Base-by-base conservation (phyloP, 2,329 filamentous ascomycete species). In the Diaporthe vaccinii region DNA sequence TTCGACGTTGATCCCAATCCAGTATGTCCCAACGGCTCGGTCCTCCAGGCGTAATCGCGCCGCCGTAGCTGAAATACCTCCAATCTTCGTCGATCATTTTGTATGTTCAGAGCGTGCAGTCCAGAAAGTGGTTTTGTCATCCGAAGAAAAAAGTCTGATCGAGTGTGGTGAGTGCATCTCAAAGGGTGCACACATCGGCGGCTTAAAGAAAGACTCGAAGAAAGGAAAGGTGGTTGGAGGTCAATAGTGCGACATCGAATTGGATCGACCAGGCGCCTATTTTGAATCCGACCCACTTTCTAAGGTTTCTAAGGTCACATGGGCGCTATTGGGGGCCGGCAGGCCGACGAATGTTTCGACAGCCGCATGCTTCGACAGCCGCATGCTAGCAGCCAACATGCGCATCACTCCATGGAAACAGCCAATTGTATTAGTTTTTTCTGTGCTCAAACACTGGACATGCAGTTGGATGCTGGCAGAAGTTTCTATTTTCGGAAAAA, bases 1-100 rank as follows among this genome's bases (percentile, higher is more conserved):
- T 65, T 14, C 61, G 61, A 14, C 61, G 25, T 49, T 65, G 61
- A 34, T 65, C 41, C 39, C 39, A 65, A 20, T 65, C 61, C 4
- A 65, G 8, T 1, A 65, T 2, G 25, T 65, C 41, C 61, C 61
- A 65, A 17, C 61, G 41, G 14, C 61, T 49, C 25, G 61, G 41
- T 8, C 41, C 41, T 22, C 61, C 61, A 46, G 61, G 41, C 41
- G 61, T 46, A 2, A 65, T 46, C 25, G 9, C 15, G 17, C 61
- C 61, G 25, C 25, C 41, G 25, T 46, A 46, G 41, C 2, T 8
- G 9, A 46, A 65, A 8, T 46, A 34, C 5, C 25, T 31, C 61
- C 61, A 65, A 31, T 34, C 2, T 34, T 34, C 25, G 20, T 31
- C 61, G 9, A 65, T 65, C 61, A 65, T 65, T 14, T 46, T 4